These are phyloP conservation scores for Isoetes taiwanensis DNA, from an alignment of 75 land plant genomes.

Conservation along the genomic window DNA sequence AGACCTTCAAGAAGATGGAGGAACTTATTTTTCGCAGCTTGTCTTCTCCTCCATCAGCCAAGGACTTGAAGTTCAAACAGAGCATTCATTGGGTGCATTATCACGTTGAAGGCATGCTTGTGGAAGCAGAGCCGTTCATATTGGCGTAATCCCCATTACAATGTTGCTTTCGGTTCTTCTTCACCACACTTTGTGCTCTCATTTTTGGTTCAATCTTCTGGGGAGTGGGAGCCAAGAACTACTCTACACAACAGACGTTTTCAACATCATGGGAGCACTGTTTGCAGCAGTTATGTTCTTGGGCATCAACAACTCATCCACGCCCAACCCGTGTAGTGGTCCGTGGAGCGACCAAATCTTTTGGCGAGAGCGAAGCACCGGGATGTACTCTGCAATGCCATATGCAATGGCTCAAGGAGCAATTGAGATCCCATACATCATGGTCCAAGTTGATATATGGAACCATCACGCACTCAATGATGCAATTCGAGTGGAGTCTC, in stretches of 20 bases:
- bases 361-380: conserved; percentile 21
- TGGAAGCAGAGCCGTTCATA: background rate
- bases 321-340: conserved; percentile 22
- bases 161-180: background rate
- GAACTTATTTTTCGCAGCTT: no score
- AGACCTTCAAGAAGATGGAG: no score
- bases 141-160: background rate
- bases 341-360: conserved; percentile 15
- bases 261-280: conserved; percentile 21
- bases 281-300: conserved; percentile 21
- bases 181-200: background rate
- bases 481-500: conserved; percentile 46
- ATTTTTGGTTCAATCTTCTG: background rate
- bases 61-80: background rate
- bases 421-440: conserved; percentile 60
- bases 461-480: conserved; percentile 44
- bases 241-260: conserved; percentile 9
- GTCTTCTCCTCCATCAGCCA: no score
- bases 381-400: conserved; percentile 19
- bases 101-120: background rate
- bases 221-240: background rate
- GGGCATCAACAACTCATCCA: conserved; percentile 24
- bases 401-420: conserved; percentile 33
- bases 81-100: background rate
- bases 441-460: conserved; percentile 44